Evolutionary conservation across 139 green algal genomes (phyloP).

Genomic region (Coelastrella sp.): DNA sequence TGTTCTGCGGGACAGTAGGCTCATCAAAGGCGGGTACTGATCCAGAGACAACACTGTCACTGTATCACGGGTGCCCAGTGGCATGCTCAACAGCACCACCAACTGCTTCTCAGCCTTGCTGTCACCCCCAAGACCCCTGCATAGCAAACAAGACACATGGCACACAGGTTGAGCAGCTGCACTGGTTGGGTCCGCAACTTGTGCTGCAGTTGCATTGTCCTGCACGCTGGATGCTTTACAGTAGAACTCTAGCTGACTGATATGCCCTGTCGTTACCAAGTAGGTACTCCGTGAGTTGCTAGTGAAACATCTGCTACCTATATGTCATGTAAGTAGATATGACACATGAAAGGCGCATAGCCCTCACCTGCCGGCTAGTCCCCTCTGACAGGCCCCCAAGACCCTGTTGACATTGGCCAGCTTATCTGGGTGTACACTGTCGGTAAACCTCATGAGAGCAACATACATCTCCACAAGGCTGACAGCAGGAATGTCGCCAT

Average conservation of each 20-base stretch:
- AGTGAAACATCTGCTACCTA: too few relatives aligned
- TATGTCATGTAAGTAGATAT: too few relatives aligned
- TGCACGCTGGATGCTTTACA: too few relatives aligned
- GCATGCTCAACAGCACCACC: conserved; percentile 82
- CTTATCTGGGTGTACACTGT: conserved; percentile 59
- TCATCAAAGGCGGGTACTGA: conserved; percentile 87
- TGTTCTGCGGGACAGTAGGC: conserved; percentile 73
- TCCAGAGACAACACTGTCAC: conserved; percentile 82
- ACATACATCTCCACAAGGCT: conserved; percentile 84
- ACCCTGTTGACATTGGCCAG: conserved; percentile 64
- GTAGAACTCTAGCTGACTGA: too few relatives aligned
- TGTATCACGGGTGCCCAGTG: conserved; percentile 81
- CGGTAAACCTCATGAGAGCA: conserved; percentile 87
- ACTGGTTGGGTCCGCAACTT: too few relatives aligned
- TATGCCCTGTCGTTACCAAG: too few relatives aligned
- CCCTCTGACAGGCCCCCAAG: conserved; percentile 44
- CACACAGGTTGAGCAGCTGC: neutral
- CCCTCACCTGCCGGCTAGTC: conserved; percentile 43
- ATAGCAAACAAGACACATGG: conserved; percentile 38
- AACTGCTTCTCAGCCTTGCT: conserved; percentile 81
- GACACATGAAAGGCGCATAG: too few relatives aligned
- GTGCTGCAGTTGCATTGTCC: too few relatives aligned
- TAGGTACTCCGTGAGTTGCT: too few relatives aligned
- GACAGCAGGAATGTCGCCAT: conserved; percentile 70
- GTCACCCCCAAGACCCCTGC: conserved; percentile 64